Percentiles rank a stretch among this genome's conserved stretches.
Evolutionary conservation across 2,329 filamentous ascomycete species (phyloP).

Genomic region (Diaporthe nobilis): DNA sequence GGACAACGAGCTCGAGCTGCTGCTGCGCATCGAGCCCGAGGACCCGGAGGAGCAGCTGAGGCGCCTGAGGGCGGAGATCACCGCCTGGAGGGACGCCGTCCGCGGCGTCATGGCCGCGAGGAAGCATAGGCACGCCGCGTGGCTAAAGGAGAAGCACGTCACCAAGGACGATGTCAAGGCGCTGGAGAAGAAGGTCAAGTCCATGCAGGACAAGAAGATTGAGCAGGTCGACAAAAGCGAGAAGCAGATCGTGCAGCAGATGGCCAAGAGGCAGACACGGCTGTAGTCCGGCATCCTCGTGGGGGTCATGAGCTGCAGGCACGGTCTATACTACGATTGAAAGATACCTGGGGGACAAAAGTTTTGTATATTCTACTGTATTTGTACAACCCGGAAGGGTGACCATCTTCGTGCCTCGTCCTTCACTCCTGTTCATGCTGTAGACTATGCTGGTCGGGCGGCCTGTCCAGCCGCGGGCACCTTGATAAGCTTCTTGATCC

Average conservation of each 20-base stretch:
- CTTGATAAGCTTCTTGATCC: constrained; percentile 45
- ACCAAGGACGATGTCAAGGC: constrained; percentile 58
- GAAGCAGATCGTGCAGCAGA: constrained; percentile 61
- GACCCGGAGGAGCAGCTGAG: constrained; percentile 61
- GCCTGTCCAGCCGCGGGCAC: constrained; percentile 9
- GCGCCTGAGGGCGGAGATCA: constrained; percentile 61
- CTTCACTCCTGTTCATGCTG: neutral
- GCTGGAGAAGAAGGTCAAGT: constrained; percentile 64
- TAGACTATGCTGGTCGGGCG: neutral
- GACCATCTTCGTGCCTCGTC: neutral
- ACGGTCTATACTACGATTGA: neutral
- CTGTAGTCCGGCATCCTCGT: constrained; percentile 21
- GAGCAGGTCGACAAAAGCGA: constrained; percentile 64
- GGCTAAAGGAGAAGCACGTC: constrained; percentile 60
- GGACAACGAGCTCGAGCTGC: constrained; percentile 72
- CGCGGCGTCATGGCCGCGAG: constrained; percentile 62
- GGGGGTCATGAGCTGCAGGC: neutral
- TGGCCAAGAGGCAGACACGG: constrained; percentile 48
- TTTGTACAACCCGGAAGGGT: constrained; percentile 36
- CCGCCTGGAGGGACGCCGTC: constrained; percentile 66
- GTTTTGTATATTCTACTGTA: constrained; percentile 19
- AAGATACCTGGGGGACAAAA: neutral
- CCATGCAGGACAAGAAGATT: constrained; percentile 68
- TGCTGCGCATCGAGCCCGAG: constrained; percentile 68
- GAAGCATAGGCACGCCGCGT: constrained; percentile 64